Evolutionary conservation across 768 basidiomycete species (phyloP), one percentile per base, ranked within the genome.

Genomic region (Fomitopsis serialis): DNA sequence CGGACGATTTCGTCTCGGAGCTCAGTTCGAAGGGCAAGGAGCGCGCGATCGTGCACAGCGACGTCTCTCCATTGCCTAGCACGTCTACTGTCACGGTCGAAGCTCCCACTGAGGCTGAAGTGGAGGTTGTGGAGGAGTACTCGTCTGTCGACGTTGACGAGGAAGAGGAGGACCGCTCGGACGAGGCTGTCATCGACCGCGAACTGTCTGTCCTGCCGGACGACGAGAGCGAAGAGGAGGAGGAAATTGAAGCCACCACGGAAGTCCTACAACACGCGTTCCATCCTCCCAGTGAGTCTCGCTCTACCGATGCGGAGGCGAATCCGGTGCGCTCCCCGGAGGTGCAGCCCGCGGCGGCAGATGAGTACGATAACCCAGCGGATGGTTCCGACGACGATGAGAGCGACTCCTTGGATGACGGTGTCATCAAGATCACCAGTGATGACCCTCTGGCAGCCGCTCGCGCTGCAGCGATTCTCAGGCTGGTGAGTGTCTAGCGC

Each of bases 401-500:
- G 29, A 32, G 29, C 27, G 72, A 72, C 43, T 71, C 70, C 4
- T 72, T 74, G 8, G 78, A 81, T 46, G 68, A 72, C 13, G 79
- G 79, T n/a, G 72, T 95, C 5, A 82, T 97, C 58, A 87, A 89
- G 71, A 89, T 96, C 56, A 85, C 85, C 2, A 92, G 89, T 54
- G 80, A 82, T 21, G 89, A 96, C 67, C 89, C 94, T 2, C 76
- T 78, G 54, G 91, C 91, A 17, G 94, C 94, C 44, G 94, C 93
- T 2, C 74, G 90, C 45, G 94, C 93, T n/a, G 93, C 91, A 32
- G 94, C 94, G 0, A 94, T 97, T 54, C 74, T 97, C 60, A 92
- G 89, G 68, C 79, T 90, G 76, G 92, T 91, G 46, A n/a, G 81
- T 67, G 12, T 1, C 23, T 43, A 50, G 5, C 12, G 19, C 29